These are phyloP conservation scores for Lactarius deliciosus DNA, from an alignment of 768 basidiomycete genomes.

Conservation along the genomic window DNA sequence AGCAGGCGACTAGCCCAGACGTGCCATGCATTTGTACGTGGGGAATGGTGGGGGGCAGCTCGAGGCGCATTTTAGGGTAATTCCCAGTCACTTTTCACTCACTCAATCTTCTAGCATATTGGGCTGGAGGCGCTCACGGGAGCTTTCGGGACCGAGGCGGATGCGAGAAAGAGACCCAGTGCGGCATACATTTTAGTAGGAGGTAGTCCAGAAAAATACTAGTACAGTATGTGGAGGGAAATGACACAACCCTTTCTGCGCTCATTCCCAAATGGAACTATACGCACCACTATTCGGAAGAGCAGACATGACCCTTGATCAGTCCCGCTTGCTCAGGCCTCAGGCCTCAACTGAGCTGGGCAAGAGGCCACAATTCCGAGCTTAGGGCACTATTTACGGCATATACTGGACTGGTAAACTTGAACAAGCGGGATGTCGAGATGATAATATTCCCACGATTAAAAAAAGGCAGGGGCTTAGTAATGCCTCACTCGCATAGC, in stretches of 20 bases:
- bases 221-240: not conserved
- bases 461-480: not conserved
- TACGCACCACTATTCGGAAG: slow-evolving; percentile 27
- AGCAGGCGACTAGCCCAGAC: not conserved
- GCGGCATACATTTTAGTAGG: not conserved
- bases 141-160: not conserved
- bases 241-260: not conserved
- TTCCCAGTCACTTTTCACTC: not conserved
- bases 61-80: not conserved
- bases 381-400: slow-evolving; percentile 63
- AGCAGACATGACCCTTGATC: slow-evolving; percentile 26
- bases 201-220: not conserved
- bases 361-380: slow-evolving; percentile 35
- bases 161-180: not conserved
- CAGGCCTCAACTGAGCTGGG: slow-evolving; percentile 34
- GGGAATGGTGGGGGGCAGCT: not conserved
- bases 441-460: not conserved
- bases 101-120: not conserved
- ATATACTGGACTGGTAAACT: too few relatives aligned
- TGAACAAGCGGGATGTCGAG: too few relatives aligned
- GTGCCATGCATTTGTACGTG: not conserved
- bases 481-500: not conserved
- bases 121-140: not conserved
- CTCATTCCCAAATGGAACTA: slow-evolving; percentile 11
- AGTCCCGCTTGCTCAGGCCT: slow-evolving; percentile 30